Evolutionary conservation across 208 protist genomes (phyloP).

Genomic region (Angomonas ambiguus): DNA sequence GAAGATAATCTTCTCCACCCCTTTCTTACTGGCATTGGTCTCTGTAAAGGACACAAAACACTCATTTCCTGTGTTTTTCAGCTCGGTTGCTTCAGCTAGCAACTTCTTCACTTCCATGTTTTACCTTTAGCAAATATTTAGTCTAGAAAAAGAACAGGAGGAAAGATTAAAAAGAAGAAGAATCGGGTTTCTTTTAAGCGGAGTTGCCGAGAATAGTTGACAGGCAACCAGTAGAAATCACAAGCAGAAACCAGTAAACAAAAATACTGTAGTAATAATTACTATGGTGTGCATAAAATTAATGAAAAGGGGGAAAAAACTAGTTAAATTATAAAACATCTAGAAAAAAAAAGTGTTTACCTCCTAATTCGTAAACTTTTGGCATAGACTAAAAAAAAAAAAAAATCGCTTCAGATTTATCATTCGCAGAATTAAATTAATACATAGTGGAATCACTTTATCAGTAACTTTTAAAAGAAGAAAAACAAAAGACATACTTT

Average conservation of each 20-base stretch:
- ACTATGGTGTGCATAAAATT: constrained; percentile 5
- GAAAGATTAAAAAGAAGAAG: no score
- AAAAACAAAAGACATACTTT: background rate
- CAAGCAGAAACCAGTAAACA: background rate
- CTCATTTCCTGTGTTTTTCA: constrained; percentile 12
- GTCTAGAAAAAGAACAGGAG: background rate
- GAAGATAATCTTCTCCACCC: background rate
- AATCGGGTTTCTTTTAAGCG: no score
- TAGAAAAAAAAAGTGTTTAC: background rate
- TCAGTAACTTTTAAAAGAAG: no score
- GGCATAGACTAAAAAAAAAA: background rate
- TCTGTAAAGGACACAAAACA: background rate
- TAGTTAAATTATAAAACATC: no score
- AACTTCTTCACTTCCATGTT: constrained; percentile 1
- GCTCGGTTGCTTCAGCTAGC: constrained; percentile 3
- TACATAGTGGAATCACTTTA: no score
- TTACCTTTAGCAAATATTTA: no score
- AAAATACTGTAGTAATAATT: no score
- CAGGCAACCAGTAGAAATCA: background rate
- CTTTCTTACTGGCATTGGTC: background rate
- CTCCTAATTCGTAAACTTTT: no score
- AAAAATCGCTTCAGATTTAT: no score
- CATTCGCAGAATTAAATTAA: no score
- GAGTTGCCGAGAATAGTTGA: no score
- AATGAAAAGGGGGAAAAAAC: background rate